Conservation (phyloP, 1,139 yeast genomes). For the Pichia sp. region DNA sequence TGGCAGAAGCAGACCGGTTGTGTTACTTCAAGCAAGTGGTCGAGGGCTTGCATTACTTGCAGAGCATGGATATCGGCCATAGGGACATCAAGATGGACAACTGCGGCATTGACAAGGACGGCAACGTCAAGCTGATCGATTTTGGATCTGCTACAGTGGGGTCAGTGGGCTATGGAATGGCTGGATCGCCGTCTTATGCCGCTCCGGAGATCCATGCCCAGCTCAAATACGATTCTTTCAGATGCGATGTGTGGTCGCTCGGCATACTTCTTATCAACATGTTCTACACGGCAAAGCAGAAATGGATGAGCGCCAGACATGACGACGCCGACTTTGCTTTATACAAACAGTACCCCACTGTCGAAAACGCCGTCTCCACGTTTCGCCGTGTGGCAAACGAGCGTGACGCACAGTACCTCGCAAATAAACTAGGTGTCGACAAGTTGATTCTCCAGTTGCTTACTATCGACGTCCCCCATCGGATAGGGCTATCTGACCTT, state of each 20-base stretch:
- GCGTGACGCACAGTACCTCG: neutral
- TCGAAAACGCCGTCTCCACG: constrained; percentile 6
- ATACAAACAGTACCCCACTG: constrained; percentile 1
- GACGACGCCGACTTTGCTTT: constrained; percentile 4
- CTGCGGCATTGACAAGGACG: constrained; percentile 45
- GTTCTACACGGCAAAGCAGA: constrained; percentile 24
- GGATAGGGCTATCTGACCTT: neutral
- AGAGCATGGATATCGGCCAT: constrained; percentile 46
- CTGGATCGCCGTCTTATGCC: constrained; percentile 44
- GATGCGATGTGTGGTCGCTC: constrained; percentile 49
- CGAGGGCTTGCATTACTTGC: constrained; percentile 42
- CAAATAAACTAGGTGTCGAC: constrained; percentile 3
- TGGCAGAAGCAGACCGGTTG: constrained; percentile 33
- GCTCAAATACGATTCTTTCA: constrained; percentile 40
- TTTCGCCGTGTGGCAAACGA: neutral
- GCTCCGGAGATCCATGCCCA: constrained; percentile 46
- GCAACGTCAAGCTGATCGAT: constrained; percentile 50
- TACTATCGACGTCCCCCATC: neutral
- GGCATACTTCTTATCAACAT: constrained; percentile 42
- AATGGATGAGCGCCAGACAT: constrained; percentile 33
- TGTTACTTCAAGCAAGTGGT: constrained; percentile 48
- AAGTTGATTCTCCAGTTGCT: constrained; percentile 8
- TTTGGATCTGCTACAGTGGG: constrained; percentile 44
- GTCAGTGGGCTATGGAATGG: constrained; percentile 38
- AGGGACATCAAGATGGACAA: constrained; percentile 54